phyloP scores from a whole-genome alignment of 2,329 filamentous ascomycete genomes.

The Sodiomyces alkalinus region DNA sequence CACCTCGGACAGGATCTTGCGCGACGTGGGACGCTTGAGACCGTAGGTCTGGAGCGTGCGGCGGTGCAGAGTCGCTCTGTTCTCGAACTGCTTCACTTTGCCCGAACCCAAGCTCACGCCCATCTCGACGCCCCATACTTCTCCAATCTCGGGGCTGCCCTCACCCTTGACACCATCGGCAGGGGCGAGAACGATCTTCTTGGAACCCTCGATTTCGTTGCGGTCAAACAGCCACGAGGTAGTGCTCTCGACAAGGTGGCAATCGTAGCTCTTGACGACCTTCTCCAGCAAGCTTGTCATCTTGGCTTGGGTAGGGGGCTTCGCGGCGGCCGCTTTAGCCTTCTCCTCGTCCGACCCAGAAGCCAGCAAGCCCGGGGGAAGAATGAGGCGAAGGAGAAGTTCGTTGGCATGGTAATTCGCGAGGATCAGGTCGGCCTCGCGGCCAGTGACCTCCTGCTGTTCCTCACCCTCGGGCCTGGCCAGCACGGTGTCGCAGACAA shows the following conservation, averaged over 20 bases:
- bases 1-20: constrained; percentile 84
- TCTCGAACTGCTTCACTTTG: constrained; percentile 85
- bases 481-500: constrained; percentile 85
- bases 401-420: constrained; percentile 95
- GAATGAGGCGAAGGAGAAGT: constrained; percentile 76
- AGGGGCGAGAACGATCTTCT: constrained; percentile 91
- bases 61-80: constrained; percentile 83
- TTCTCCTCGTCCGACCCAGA: constrained; percentile 86
- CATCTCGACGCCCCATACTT: constrained; percentile 97
- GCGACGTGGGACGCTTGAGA: constrained; percentile 85
- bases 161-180: constrained; percentile 83
- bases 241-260: constrained; percentile 91
- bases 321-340: constrained; percentile 72
- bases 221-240: constrained; percentile 94
- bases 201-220: constrained; percentile 92
- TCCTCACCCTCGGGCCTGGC: constrained; percentile 47
- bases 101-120: constrained; percentile 80
- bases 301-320: constrained; percentile 70
- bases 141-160: constrained; percentile 71
- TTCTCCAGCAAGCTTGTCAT: constrained; percentile 84
- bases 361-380: constrained; percentile 76
- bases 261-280: constrained; percentile 79
- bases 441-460: constrained; percentile 55
- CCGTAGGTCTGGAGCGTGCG: constrained; percentile 84
- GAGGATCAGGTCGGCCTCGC: constrained; percentile 72